Conservation (phyloP, 257 asterid species). For the Capsicum rhomboideum region DNA sequence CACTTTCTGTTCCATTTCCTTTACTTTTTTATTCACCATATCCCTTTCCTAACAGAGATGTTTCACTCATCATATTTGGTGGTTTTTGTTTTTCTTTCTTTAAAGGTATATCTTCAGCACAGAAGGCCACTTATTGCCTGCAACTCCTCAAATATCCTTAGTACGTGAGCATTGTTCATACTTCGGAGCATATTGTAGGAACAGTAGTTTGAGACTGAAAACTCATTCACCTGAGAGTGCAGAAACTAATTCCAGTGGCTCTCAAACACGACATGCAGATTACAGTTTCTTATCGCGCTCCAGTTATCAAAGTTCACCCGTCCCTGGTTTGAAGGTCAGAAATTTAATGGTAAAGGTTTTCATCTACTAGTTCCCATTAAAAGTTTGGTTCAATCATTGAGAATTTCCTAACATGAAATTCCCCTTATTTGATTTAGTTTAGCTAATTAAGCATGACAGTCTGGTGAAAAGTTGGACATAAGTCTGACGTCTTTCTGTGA, state of each 20-base stretch:
- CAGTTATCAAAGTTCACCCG: slow-evolving; percentile 18
- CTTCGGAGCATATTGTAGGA: slow-evolving; percentile 82
- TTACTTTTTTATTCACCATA: neutral
- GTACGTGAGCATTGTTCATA: slow-evolving; percentile 71
- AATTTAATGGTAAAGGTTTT: neutral
- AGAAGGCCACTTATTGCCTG: slow-evolving; percentile 95
- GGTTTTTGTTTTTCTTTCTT: neutral
- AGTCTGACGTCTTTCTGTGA: neutral
- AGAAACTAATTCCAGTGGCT: slow-evolving; percentile 41
- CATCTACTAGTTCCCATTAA: neutral
- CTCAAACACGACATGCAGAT: slow-evolving; percentile 17
- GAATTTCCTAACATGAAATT: neutral
- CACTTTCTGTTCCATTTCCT: neutral
- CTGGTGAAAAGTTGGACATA: neutral
- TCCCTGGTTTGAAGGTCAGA: slow-evolving; percentile 70
- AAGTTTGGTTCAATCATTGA: neutral
- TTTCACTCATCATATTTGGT: neutral
- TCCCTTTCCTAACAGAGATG: slow-evolving; percentile 4
- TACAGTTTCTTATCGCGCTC: slow-evolving; percentile 25
- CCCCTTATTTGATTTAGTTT: neutral
- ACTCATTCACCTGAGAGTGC: slow-evolving; percentile 25
- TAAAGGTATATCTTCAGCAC: slow-evolving; percentile 92
- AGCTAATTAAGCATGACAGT: neutral
- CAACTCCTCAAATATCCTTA: slow-evolving; percentile 81
- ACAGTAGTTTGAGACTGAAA: slow-evolving; percentile 33